phyloP scores from a whole-genome alignment of 2,329 filamentous ascomycete species.

The Cordyceps militaris region DNA sequence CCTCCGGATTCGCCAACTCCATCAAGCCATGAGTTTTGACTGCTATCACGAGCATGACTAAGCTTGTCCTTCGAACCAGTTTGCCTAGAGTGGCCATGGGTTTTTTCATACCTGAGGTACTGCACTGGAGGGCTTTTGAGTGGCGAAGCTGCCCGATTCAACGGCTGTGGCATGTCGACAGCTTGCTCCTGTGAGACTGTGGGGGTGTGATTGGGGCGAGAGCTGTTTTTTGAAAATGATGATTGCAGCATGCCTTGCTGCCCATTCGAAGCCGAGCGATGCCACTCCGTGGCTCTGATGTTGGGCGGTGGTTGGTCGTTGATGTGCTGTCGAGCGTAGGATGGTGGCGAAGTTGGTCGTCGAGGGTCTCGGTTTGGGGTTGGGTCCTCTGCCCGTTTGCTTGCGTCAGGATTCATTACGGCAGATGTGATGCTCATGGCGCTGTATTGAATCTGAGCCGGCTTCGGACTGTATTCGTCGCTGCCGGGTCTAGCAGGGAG shows the following conservation, averaged over 20 bases:
- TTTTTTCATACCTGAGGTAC: constrained; percentile 17
- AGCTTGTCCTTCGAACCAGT: constrained; percentile 17
- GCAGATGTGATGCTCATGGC: not conserved
- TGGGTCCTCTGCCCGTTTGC: not conserved
- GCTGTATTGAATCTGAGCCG: constrained; percentile 11
- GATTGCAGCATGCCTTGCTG: constrained; percentile 36
- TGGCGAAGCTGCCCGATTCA: constrained; percentile 53
- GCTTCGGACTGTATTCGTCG: constrained; percentile 21
- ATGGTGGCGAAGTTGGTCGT: not conserved
- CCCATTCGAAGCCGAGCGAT: not conserved
- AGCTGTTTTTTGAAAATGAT: constrained; percentile 46
- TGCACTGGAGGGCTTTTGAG: constrained; percentile 14
- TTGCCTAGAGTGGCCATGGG: constrained; percentile 25
- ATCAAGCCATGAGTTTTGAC: constrained; percentile 86
- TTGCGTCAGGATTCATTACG: not conserved
- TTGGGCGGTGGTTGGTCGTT: constrained; percentile 6
- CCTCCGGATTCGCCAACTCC: constrained; percentile 85
- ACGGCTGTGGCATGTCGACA: constrained; percentile 54
- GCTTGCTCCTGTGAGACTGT: constrained; percentile 2
- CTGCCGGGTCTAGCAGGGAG: constrained; percentile 66
- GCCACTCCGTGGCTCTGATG: constrained; percentile 10
- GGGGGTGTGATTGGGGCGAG: constrained; percentile 20
- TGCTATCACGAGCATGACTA: constrained; percentile 51
- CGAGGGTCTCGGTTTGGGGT: not conserved
- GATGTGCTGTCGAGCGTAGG: not conserved